Evolutionary conservation across 2,329 filamentous ascomycete genomes (phyloP), one percentile per base, ranked within the genome.

Genomic region (Phoma sp.): DNA sequence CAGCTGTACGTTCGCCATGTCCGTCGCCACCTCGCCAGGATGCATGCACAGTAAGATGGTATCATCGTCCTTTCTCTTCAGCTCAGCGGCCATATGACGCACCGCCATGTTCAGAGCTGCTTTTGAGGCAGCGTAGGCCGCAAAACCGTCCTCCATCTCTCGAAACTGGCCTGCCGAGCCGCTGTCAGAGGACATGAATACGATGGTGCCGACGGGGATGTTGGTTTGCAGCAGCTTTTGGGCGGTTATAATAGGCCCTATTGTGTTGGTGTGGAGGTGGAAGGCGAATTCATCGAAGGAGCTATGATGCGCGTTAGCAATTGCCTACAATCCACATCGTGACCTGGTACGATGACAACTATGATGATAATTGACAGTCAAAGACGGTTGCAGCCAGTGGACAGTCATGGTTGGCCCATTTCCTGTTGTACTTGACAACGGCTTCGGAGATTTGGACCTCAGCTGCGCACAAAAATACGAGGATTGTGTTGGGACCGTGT

Each of bases 131-230:
- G 78, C 78, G 63, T 85, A 86, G 10, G 83, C 83, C 1, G 80
- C 83, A 54, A 85, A 85, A 0, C 82, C 83, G 61, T 85, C 83
- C 66, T 85, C 82, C 63, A 80, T 78, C n/a, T 80, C 78, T 11
- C 78, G 78, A 52, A 85, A 85, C 6, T 73, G 68, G 7, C 74
- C 69, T 2, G 80, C 75, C 0, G 83, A 85, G 12, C 82, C 83
- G 1, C 80, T 83, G 64, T 85, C 83, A 15, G 79, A 81, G 10
- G 83, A 84, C 68, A 85, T 84, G 76, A 86, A 73, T 25, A 80
- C 75, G 9, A 85, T 76, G 15, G 77, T 81, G n/a, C 76, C 75
- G 52, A 82, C 78, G 4, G 76, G 75, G 14, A 81, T 78, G 28
- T 72, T 72, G 7, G 77, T 76, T 46, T 79, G 71, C 0, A 85